A percentile compares a stretch with the other conserved stretches of the same genome.
These are phyloP conservation scores for Saccharomyces hybrid DNA, from an alignment of 1,139 yeast species.

Conservation along the genomic window DNA sequence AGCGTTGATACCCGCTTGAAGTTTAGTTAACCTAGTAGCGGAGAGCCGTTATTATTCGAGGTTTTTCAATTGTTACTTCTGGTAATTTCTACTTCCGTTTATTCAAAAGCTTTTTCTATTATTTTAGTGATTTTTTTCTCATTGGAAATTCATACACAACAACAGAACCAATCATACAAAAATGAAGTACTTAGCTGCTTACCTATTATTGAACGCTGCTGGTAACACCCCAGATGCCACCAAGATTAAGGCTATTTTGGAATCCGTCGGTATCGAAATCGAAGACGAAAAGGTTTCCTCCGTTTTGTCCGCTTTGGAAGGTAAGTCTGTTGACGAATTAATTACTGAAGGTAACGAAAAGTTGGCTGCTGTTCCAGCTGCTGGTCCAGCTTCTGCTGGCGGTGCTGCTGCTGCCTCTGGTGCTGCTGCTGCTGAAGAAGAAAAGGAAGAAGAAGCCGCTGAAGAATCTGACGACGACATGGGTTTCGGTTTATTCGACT, in stretches of 20 bases:
- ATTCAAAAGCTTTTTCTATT: neutral
- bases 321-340: constrained; percentile 68
- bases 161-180: constrained; percentile 3
- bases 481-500: constrained; percentile 90
- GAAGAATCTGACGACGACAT: constrained; percentile 64
- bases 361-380: constrained; percentile 76
- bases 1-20: neutral
- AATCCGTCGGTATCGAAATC: constrained; percentile 71
- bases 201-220: constrained; percentile 79
- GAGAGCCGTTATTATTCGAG: neutral
- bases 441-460: constrained; percentile 49
- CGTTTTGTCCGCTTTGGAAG: constrained; percentile 65
- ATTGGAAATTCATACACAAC: neutral
- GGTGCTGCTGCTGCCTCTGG: constrained; percentile 49
- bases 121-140: neutral
- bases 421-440: constrained; percentile 54
- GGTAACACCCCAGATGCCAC: constrained; percentile 75
- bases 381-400: constrained; percentile 69
- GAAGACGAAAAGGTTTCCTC: constrained; percentile 65
- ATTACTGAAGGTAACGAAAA: constrained; percentile 75
- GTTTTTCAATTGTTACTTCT: neutral
- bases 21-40: neutral
- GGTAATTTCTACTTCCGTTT: neutral
- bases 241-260: constrained; percentile 63
- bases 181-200: constrained; percentile 88